Conservation (phyloP, 495 filamentous ascomycete genomes). For the Sordaria brevicollis region DNA sequence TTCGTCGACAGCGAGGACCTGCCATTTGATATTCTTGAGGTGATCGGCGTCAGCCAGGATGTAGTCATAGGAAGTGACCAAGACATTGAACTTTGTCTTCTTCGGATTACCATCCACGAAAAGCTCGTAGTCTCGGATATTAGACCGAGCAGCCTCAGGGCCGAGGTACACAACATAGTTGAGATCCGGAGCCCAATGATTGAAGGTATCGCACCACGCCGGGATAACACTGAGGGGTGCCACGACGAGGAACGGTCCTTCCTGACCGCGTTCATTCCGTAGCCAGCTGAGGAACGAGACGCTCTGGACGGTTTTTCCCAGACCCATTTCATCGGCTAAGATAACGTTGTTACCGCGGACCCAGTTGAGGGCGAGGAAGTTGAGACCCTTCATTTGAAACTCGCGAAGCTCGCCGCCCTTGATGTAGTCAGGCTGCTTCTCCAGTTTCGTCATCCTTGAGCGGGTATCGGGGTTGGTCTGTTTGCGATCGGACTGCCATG, state of each 20-base stretch:
- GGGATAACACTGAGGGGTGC: slow-evolving; percentile 94
- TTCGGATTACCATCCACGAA: slow-evolving; percentile 72
- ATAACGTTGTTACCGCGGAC: slow-evolving; percentile 85
- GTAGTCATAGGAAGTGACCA: slow-evolving; percentile 95
- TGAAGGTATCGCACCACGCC: slow-evolving; percentile 96
- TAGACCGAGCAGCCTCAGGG: slow-evolving; percentile 66
- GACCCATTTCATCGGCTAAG: slow-evolving; percentile 94
- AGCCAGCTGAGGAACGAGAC: slow-evolving; percentile 97
- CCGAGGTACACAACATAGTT: slow-evolving; percentile 98
- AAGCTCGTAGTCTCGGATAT: slow-evolving; percentile 80
- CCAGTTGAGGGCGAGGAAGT: slow-evolving; percentile 94
- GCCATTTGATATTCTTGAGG: slow-evolving; percentile 85
- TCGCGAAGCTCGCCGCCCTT: slow-evolving; percentile 77
- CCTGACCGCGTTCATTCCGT: slow-evolving; percentile 77
- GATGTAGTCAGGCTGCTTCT: slow-evolving; percentile 75
- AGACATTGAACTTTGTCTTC: slow-evolving; percentile 85
- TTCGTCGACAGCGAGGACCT: slow-evolving; percentile 92
- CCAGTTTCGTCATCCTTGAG: slow-evolving; percentile 56
- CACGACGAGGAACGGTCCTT: slow-evolving; percentile 92
- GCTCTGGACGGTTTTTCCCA: slow-evolving; percentile 97
- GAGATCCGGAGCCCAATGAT: slow-evolving; percentile 88
- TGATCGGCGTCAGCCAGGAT: slow-evolving; percentile 70
- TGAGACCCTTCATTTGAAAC: slow-evolving; percentile 88
- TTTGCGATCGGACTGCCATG: slow-evolving; percentile 62
- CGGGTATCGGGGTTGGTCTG: slow-evolving; percentile 70